These are phyloP conservation scores for Diaporthe helianthi DNA, from an alignment of 2,329 filamentous ascomycete genomes.

Conservation along the genomic window DNA sequence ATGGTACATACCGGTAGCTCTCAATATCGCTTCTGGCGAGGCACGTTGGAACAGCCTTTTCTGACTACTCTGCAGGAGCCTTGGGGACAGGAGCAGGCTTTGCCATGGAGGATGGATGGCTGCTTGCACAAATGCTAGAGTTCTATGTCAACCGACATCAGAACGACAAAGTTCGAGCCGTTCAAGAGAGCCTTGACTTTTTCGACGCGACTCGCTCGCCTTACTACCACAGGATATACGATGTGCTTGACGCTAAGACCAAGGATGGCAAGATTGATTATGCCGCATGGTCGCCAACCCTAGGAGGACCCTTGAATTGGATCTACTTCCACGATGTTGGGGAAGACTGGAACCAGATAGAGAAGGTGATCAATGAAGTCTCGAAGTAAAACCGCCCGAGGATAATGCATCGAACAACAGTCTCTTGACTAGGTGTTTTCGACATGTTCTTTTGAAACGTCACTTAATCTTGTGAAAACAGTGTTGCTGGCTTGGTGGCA, in stretches of 20 bases:
- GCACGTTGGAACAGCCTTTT: accelerated
- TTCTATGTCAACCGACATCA: neutral
- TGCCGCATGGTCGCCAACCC: constrained; percentile 26
- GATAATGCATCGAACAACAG: too few species aligned
- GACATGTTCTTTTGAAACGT: too few species aligned
- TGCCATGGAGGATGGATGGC: constrained; percentile 29
- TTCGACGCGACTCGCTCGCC: constrained; percentile 6
- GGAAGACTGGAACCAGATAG: neutral
- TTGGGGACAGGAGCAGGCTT: constrained; percentile 29
- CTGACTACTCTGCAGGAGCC: neutral
- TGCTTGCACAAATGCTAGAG: constrained; percentile 22
- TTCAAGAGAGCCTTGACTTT: neutral
- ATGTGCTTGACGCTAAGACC: constrained; percentile 24
- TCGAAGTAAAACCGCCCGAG: accelerated
- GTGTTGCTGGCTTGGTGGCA: too few species aligned
- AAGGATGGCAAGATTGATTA: constrained; percentile 9
- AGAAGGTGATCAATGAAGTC: accelerated
- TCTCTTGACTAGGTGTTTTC: too few species aligned
- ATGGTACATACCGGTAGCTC: neutral
- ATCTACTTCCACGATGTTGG: constrained; percentile 25
- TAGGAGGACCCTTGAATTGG: constrained; percentile 15
- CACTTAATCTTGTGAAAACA: too few species aligned
- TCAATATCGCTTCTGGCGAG: too few species aligned
- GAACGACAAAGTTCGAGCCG: neutral
- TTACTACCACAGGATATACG: constrained; percentile 25